Evolutionary conservation across 345 rosid genomes (phyloP).

Genomic region (Hibiscus syriacus): DNA sequence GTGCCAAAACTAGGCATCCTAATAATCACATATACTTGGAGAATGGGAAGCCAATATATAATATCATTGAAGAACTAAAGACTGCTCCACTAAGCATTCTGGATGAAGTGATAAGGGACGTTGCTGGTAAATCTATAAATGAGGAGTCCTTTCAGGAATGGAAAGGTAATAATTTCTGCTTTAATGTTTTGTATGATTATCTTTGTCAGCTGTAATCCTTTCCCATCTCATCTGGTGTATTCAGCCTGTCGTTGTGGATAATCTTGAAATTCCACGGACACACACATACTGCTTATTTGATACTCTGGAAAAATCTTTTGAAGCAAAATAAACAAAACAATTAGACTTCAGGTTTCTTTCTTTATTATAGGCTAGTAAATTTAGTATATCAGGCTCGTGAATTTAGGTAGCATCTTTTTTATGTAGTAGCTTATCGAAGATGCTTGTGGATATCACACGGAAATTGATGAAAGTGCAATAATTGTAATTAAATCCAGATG

Average conservation of each 20-base stretch:
- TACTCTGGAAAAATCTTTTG: background rate
- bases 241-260: no score
- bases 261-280: no score
- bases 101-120: slow-evolving; percentile 64
- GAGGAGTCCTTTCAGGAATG: slow-evolving; percentile 72
- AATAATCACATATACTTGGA: slow-evolving; percentile 90
- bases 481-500: background rate
- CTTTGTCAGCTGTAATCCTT: background rate
- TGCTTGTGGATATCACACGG: background rate
- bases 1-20: slow-evolving; percentile 84
- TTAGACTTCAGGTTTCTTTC: background rate
- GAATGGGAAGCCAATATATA: slow-evolving; percentile 76
- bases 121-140: slow-evolving; percentile 75
- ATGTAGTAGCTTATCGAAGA: background rate
- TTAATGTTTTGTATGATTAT: background rate
- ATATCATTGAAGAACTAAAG: slow-evolving; percentile 76
- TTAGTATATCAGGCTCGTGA: background rate
- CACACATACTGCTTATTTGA: background rate
- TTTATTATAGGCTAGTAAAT: background rate
- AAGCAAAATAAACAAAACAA: background rate
- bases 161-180: slow-evolving; percentile 63
- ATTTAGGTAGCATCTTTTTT: background rate
- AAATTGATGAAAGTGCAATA: background rate
- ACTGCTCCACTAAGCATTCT: slow-evolving; percentile 51
- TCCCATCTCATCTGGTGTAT: no score